Evolutionary conservation across 139 green algal genomes (phyloP), one percentile per base, ranked within the genome.

Genomic region (Chlorella sp.): DNA sequence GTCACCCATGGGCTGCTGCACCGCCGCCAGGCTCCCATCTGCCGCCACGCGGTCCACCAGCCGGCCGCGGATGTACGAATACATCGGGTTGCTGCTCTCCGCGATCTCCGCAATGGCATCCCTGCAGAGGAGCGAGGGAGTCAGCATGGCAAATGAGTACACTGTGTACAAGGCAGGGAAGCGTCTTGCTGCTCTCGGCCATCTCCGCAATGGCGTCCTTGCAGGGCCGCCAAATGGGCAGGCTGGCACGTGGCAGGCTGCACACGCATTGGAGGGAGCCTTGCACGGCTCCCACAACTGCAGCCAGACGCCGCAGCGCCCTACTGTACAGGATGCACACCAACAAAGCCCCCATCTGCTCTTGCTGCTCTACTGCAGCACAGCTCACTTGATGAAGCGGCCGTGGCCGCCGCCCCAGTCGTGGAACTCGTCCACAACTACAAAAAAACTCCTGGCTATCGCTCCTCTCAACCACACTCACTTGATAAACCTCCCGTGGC

Each of bases 341-440:
- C n/a, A n/a, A n/a, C n/a, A n/a, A n/a, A n/a, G n/a, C n/a, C n/a
- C n/a, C n/a, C n/a, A n/a, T n/a, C n/a, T n/a, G n/a, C n/a, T n/a
- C n/a, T n/a, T n/a, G n/a, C n/a, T n/a, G n/a, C n/a, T 30, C 25
- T 30, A n/a, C 23, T 1, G 60, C n/a, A n/a, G n/a, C 16, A 9
- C 82, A n/a, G n/a, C n/a, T 83, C 73, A 87, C 80, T 74, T 86
- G 47, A 91, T 39, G 80, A 69, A 83, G 51, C 51, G 51, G 51
- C 51, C 51, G 16, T 73, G 25, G 65, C 71, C 51, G 51, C 11
- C 84, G 7, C 73, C 70, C 70, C 72, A 92, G 39, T 89, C 76
- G 32, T 92, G 89, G 17, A 92, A 74, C 76, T 92, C 89, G 57
- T 92, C 89, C 51, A 82, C 84, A 30, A n/a, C n/a, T n/a, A n/a